These are phyloP conservation scores for Pleoardoris graminearum DNA, from an alignment of 2,329 filamentous ascomycete species.

Conservation along the genomic window DNA sequence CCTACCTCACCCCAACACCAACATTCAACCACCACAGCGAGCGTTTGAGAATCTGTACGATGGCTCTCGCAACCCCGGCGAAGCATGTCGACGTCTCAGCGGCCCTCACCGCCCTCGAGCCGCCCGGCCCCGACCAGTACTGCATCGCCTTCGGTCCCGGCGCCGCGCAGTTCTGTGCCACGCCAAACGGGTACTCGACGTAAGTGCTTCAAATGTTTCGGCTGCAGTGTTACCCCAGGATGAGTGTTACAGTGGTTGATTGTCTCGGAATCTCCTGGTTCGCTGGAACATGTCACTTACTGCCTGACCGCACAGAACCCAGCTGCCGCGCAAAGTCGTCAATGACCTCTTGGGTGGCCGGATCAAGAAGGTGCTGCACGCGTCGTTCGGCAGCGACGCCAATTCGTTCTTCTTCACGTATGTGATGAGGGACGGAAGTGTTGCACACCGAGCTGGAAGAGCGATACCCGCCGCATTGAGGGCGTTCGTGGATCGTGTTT, in stretches of 20 bases:
- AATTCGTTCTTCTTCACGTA: constrained; percentile 36
- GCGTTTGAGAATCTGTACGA: not conserved
- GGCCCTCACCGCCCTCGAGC: constrained; percentile 9
- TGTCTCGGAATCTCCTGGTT: too few relatives aligned
- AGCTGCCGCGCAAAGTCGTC: constrained; percentile 24
- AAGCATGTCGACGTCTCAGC: constrained; percentile 6
- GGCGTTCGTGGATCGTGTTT: constrained; percentile 12
- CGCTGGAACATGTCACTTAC: not conserved
- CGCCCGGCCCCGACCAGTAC: constrained; percentile 27
- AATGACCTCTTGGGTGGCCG: constrained; percentile 5
- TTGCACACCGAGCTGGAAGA: constrained; percentile 14
- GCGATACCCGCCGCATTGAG: constrained; percentile 13
- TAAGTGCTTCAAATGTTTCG: constrained; percentile 11
- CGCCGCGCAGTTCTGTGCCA: constrained; percentile 28
- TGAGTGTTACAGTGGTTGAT: too few relatives aligned
- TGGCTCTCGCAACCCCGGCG: not conserved
- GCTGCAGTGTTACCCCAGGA: not conserved
- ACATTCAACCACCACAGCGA: too few relatives aligned
- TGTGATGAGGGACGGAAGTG: constrained; percentile 18
- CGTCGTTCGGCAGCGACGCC: constrained; percentile 26
- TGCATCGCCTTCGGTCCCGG: constrained; percentile 30
- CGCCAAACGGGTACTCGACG: constrained; percentile 33
- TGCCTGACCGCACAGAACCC: constrained; percentile 13
- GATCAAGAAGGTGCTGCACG: constrained; percentile 28
- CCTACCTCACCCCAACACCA: too few relatives aligned